Percentiles rank a stretch among this genome's conserved stretches.
phyloP scores from a whole-genome alignment of 2,329 filamentous ascomycete species.

The Trichoderma koningii region DNA sequence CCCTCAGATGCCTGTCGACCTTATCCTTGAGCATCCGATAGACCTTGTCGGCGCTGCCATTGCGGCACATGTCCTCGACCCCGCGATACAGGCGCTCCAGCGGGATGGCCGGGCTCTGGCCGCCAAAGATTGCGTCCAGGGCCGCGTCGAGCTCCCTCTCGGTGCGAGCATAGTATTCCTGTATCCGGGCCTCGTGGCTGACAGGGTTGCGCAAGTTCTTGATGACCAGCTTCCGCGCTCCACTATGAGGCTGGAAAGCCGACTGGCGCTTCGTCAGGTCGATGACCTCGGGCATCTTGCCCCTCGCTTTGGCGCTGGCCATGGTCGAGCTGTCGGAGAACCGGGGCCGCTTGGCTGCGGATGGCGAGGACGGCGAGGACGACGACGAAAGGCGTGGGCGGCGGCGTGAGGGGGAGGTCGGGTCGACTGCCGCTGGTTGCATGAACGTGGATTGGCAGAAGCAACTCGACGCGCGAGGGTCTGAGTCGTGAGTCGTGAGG shows the following conservation, averaged over 20 bases:
- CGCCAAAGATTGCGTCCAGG: conserved; percentile 71
- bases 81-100: conserved; percentile 87
- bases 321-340: conserved; percentile 37
- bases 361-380: conserved; percentile 35
- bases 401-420: conserved; percentile 42
- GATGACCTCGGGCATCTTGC: conserved; percentile 45
- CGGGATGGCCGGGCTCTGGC: conserved; percentile 65
- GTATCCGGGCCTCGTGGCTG: conserved; percentile 61
- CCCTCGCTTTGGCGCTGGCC: conserved; percentile 43
- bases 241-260: conserved; percentile 70
- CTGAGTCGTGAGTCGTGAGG: not conserved
- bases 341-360: conserved; percentile 39
- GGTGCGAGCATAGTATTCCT: conserved; percentile 75
- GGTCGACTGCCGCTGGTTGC: conserved; percentile 39
- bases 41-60: conserved; percentile 69
- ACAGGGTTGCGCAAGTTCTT: conserved; percentile 78
- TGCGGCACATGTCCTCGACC: conserved; percentile 87
- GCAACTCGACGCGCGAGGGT: conserved; percentile 12
- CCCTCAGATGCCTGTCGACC: conserved; percentile 68
- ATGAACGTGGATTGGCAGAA: conserved; percentile 34
- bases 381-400: conserved; percentile 43
- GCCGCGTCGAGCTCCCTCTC: conserved; percentile 75
- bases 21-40: conserved; percentile 65
- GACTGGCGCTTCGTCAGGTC: conserved; percentile 42
- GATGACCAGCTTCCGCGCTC: conserved; percentile 85